Percentiles rank a stretch among this genome's conserved stretches.
These are phyloP conservation scores for Torulaspora gathmanii DNA, from an alignment of 805 yeast genomes.

Conservation along the genomic window DNA sequence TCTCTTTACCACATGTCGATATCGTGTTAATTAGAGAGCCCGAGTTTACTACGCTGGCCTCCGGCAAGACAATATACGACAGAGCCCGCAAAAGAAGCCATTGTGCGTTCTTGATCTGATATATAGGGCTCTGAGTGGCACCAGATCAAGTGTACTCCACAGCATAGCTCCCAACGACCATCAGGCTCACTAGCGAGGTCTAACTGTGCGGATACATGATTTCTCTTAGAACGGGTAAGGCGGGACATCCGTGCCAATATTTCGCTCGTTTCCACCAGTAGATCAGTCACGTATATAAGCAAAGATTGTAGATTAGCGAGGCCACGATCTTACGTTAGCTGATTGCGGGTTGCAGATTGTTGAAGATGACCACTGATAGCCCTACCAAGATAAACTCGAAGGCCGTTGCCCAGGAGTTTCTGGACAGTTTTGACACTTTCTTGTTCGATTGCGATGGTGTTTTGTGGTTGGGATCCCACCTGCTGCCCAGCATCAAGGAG, in stretches of 20 bases:
- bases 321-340: too few species aligned
- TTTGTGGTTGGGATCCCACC: constrained; percentile 81
- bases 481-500: constrained; percentile 74
- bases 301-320: not conserved
- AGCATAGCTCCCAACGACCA: not conserved
- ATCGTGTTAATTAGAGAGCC: not conserved
- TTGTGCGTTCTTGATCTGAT: not conserved
- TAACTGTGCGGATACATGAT: not conserved
- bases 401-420: constrained; percentile 48
- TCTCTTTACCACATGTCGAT: not conserved
- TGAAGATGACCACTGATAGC: constrained; percentile 13
- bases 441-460: constrained; percentile 98
- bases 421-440: constrained; percentile 73
- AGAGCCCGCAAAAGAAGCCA: not conserved
- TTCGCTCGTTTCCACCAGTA: constrained; percentile 4
- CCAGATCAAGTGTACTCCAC: not conserved
- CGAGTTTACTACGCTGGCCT: constrained; percentile 3
- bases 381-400: constrained; percentile 47
- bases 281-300: not conserved
- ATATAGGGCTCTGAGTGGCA: not conserved
- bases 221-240: constrained; percentile 4
- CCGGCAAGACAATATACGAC: constrained; percentile 4
- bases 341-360: not conserved
- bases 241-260: not conserved
- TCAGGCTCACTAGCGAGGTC: not conserved